phyloP scores from a whole-genome alignment of 441 rosid genomes.

The Eruca vesicaria region DNA sequence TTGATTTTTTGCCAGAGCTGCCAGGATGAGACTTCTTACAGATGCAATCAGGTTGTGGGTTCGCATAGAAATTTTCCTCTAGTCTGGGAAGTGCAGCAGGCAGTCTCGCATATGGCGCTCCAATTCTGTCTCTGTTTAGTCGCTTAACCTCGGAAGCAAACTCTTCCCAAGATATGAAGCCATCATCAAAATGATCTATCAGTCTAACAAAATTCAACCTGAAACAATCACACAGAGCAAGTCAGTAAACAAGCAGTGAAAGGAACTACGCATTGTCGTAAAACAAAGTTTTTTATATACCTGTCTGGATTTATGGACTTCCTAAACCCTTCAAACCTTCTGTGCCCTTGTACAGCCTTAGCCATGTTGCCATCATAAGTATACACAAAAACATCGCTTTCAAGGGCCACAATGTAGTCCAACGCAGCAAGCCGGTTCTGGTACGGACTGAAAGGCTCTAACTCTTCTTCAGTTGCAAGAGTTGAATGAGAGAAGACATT shows the following conservation, averaged over 20 bases:
- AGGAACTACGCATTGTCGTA: neutral
- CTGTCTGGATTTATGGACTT: slow-evolving; percentile 90
- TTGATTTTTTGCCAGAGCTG: slow-evolving; percentile 24
- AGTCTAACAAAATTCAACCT: slow-evolving; percentile 67
- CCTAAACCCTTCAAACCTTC: slow-evolving; percentile 81
- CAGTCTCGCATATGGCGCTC: slow-evolving; percentile 68
- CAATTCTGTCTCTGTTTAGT: slow-evolving; percentile 61
- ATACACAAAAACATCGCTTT: slow-evolving; percentile 87
- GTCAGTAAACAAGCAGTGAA: slow-evolving; percentile 11
- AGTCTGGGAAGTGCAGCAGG: slow-evolving; percentile 67
- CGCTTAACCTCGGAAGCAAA: slow-evolving; percentile 67
- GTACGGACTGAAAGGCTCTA: slow-evolving; percentile 64
- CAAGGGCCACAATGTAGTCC: slow-evolving; percentile 86
- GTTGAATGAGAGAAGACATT: slow-evolving; percentile 74
- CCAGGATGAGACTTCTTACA: slow-evolving; percentile 51
- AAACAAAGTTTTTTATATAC: slow-evolving; percentile 34
- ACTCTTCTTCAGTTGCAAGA: slow-evolving; percentile 74
- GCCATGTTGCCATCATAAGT: slow-evolving; percentile 98
- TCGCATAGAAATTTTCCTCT: slow-evolving; percentile 92
- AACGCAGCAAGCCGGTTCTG: slow-evolving; percentile 94
- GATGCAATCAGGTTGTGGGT: slow-evolving; percentile 86
- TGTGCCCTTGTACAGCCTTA: slow-evolving; percentile 93
- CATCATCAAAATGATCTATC: slow-evolving; percentile 73
- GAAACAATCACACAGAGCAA: slow-evolving; percentile 23
- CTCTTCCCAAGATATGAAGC: slow-evolving; percentile 64